These are phyloP conservation scores for Thuja plicata DNA, from an alignment of 83 land plant species.

Conservation along the genomic window DNA sequence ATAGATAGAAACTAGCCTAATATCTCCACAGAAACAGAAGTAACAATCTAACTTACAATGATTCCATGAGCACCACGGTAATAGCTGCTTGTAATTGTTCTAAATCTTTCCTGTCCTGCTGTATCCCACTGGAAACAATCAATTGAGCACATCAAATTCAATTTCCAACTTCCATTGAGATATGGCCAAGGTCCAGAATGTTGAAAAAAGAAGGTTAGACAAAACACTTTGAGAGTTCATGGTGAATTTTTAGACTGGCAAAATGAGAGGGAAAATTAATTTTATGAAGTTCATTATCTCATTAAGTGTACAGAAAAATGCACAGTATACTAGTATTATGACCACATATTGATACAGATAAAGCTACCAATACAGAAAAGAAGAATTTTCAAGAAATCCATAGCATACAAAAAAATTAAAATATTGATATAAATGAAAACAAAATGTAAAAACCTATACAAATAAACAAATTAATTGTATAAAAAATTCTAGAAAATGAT, in stretches of 20 bases:
- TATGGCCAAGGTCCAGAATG: no score
- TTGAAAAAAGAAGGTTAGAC: neutral
- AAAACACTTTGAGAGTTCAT: neutral
- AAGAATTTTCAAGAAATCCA: no score
- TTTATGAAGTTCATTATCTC: neutral
- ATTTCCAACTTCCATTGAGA: neutral
- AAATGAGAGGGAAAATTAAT: neutral
- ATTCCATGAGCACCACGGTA: constrained; percentile 84
- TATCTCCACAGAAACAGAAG: neutral
- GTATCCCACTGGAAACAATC: constrained; percentile 60
- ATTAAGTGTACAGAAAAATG: neutral
- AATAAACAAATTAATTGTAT: no score
- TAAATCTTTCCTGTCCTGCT: constrained; percentile 83
- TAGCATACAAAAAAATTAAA: no score
- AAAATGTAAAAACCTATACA: neutral
- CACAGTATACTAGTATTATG: neutral
- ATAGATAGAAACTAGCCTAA: neutral
- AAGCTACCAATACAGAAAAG: neutral
- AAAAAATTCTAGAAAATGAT: neutral
- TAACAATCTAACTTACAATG: constrained; percentile 38
- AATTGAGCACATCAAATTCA: neutral
- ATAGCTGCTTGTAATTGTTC: constrained; percentile 83
- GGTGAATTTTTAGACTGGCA: neutral
- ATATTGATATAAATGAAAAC: no score
- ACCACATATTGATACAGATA: neutral